phyloP scores from a whole-genome alignment of 2,329 filamentous ascomycete species.

The Phialocephala subalpina region DNA sequence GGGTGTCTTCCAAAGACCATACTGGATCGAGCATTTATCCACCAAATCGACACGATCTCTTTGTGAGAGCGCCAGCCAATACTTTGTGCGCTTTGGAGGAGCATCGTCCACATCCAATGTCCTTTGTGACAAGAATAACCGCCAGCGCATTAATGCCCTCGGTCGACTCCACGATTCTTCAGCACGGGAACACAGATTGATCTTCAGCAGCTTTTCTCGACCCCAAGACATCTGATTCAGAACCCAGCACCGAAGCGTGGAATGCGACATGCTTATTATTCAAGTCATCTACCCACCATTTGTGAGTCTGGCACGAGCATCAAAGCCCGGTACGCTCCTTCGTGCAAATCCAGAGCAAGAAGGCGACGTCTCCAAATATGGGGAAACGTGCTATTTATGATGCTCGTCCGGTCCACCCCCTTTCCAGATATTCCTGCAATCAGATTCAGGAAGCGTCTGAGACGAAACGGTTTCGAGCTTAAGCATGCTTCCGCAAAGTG shows the following conservation, averaged over 20 bases:
- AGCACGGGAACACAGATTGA: background rate
- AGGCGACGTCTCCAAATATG: background rate
- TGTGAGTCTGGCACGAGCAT: slow-evolving; percentile 19
- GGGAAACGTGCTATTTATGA: slow-evolving; percentile 13
- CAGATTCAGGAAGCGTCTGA: slow-evolving; percentile 24
- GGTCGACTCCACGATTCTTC: background rate
- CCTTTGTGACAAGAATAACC: slow-evolving; percentile 32
- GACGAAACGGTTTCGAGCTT: slow-evolving; percentile 36
- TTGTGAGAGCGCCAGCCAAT: slow-evolving; percentile 25
- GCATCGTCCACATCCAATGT: slow-evolving; percentile 9
- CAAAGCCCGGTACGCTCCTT: slow-evolving; percentile 4
- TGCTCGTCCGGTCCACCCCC: background rate
- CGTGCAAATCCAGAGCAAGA: background rate
- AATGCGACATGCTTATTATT: slow-evolving; percentile 19
- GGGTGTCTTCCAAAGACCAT: background rate
- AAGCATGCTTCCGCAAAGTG: slow-evolving; percentile 23
- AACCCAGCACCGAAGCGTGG: background rate
- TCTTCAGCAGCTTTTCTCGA: background rate
- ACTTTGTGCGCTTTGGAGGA: slow-evolving; percentile 6
- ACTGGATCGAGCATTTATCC: slow-evolving; percentile 25
- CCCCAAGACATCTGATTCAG: slow-evolving; percentile 3
- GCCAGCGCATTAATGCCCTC: slow-evolving; percentile 13
- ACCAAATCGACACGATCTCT: slow-evolving; percentile 24
- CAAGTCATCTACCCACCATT: slow-evolving; percentile 16
- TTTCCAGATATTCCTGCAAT: slow-evolving; percentile 20